Base-by-base conservation (phyloP, 2,329 filamentous ascomycete genomes). In the Thelonectria discophora region DNA sequence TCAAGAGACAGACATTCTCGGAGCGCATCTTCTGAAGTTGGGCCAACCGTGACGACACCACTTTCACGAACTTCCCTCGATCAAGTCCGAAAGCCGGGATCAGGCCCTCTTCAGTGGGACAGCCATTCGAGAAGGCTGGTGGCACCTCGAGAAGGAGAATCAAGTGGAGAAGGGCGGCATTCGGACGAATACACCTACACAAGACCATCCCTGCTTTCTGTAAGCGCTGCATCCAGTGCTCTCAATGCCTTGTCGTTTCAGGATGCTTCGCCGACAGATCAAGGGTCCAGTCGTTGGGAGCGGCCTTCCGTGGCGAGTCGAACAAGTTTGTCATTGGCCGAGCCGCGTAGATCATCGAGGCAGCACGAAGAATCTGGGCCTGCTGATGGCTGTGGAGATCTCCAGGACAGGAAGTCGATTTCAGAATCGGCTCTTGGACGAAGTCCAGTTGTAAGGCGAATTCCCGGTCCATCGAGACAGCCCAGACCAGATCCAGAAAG, bases 151-250 rank as follows among this genome's bases (percentile, higher is more conserved):
- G 76, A 79, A 34, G 66, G 71, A 30, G 75, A 78, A 49, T 48
- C 66, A 3, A 69, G 75, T 34, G 72, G 68, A 24, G 75, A 73
- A 17, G 56, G 74, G 55, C 75, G 80, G 39, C 76, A 76, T 46
- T 79, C 78, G 3, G 78, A 78, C 12, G 82, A 84, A 18, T 78
- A 75, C 46, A 66, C 71, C 2, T 73, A 72, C 30, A 61, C 72
- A 24, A 73, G 74, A 0, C 77, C 82, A 11, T 83, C 84, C 2
- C 73, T 81, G 2, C 75, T 86, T 3, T 86, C 85, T 7, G 71
- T 87, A 12, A 85, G 82, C 52, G 85, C 85, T 43, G 85, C 85
- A 15, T 85, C 84, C 6, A 87, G 83, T 66, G 85, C 85, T 7
- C 66, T 87, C 5, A 81, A 75, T 43, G 75, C 79, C 10, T 69